Evolutionary conservation across 2,329 filamentous ascomycete genomes (phyloP).

Genomic region (Metarhizium rileyi): DNA sequence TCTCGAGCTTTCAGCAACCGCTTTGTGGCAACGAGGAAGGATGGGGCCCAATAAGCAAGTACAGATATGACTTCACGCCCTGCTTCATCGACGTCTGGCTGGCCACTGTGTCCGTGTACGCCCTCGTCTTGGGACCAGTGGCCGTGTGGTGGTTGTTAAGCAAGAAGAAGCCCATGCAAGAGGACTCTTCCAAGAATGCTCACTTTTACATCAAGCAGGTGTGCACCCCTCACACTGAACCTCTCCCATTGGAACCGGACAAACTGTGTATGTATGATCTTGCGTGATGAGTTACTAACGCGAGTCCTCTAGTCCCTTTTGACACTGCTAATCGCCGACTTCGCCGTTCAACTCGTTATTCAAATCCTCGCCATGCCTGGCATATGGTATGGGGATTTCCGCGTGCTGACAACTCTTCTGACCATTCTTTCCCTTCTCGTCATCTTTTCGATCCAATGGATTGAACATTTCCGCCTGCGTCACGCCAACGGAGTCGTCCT

Average conservation of each 20-base stretch:
- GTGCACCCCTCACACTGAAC: constrained; percentile 9
- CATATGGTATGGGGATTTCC: constrained; percentile 72
- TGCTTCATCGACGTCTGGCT: constrained; percentile 96
- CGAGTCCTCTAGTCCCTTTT: constrained; percentile 38
- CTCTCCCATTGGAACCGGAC: background rate
- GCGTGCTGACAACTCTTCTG: constrained; percentile 70
- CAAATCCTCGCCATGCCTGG: constrained; percentile 62
- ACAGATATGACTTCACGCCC: constrained; percentile 88
- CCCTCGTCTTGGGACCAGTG: constrained; percentile 64
- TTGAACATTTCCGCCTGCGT: constrained; percentile 73
- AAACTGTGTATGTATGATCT: background rate
- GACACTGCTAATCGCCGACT: constrained; percentile 55
- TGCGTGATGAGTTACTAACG: background rate
- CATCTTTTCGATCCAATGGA: constrained; percentile 72
- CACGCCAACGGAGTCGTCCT: constrained; percentile 81
- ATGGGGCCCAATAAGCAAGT: constrained; percentile 85
- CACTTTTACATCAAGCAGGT: constrained; percentile 93
- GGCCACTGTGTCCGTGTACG: constrained; percentile 65
- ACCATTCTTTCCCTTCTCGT: constrained; percentile 64
- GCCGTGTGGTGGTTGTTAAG: constrained; percentile 73
- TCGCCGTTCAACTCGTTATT: constrained; percentile 61
- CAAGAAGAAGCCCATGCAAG: constrained; percentile 45
- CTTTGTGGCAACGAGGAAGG: constrained; percentile 85
- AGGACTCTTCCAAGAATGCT: constrained; percentile 66
- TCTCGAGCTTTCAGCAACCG: constrained; percentile 48